Evolutionary conservation across 345 rosid genomes (phyloP), one percentile per base, ranked within the genome.

Genomic region (Laguncularia racemosa): DNA sequence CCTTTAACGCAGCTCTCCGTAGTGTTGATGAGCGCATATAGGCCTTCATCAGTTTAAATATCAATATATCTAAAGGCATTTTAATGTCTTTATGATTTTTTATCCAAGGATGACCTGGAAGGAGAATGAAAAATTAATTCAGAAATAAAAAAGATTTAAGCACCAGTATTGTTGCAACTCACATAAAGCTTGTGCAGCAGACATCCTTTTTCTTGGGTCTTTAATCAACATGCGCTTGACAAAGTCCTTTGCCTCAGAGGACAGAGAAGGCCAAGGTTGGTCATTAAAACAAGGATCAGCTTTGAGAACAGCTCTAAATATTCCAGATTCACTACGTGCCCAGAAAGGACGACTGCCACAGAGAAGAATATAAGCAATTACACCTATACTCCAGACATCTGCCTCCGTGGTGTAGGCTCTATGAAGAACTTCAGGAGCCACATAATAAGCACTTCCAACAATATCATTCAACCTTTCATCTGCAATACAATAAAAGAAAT

Each of bases 331-430:
- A 0, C 86, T 89, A 56, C 88, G 82, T 12, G 99, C 95, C 97
- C 99, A 93, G 75, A 93, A 93, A 50, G 99, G 99, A 46, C 99
- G 88, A 66, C 97, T 85, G 52, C 99, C 97, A 54, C 99, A 89
- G 40, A 93, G 75, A 33, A 93, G 78, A 71, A 93, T 93, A 61
- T 89, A 93, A 2, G 91, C 89, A 58, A 93, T 93, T 60, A 93
- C 97, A 14, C 99, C 99, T 60, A 89, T 66, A 60, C 99, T 93
- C 99, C 99, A 89, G 53, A 87, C 89, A 75, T 93, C 99, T 40
- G 97, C 99, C 74, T 89, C 97, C 19, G 89, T 81, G 58, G 75
- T 75, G 70, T 89, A 93, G 51, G 95, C 79, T 78, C 99, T 89
- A 60, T 86, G 95, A 53, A 93, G 82, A 69, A 93, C 99, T 84